A percentile compares a stretch with the other conserved stretches of the same genome.
Evolutionary conservation across 257 asterid species (phyloP).

Genomic region (Salvia hispanica): DNA sequence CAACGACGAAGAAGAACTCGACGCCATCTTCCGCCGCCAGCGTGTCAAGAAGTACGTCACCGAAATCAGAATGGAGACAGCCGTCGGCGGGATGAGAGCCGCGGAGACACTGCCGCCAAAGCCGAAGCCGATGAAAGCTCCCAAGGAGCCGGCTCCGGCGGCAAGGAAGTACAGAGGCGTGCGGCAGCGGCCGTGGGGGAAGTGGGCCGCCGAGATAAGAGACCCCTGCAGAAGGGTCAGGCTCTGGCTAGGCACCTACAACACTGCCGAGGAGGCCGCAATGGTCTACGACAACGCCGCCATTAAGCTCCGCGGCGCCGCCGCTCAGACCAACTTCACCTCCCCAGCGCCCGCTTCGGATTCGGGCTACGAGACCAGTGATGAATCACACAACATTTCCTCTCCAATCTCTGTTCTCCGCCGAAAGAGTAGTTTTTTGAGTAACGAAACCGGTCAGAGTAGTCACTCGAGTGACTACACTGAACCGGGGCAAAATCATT

Average conservation of each 20-base stretch:
- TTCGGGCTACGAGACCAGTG: constrained; percentile 68
- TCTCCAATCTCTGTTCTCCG: constrained; percentile 64
- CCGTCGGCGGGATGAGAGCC: constrained; percentile 28
- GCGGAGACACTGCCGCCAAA: constrained; percentile 22
- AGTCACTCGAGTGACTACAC: constrained; percentile 33
- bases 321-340: constrained; percentile 55
- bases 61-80: constrained; percentile 58
- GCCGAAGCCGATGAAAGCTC: constrained; percentile 43
- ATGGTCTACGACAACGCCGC: constrained; percentile 79
- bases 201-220: constrained; percentile 74
- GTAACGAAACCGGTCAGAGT: constrained; percentile 36
- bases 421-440: constrained; percentile 27
- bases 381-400: constrained; percentile 48
- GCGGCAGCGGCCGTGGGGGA: constrained; percentile 73
- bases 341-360: constrained; percentile 34
- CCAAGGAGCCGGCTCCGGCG: constrained; percentile 4
- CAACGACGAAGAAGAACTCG: constrained; percentile 55
- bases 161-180: constrained; percentile 62
- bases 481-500: constrained; percentile 31
- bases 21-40: constrained; percentile 46
- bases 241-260: constrained; percentile 71
- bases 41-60: constrained; percentile 63
- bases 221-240: constrained; percentile 54
- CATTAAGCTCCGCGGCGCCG: constrained; percentile 60
- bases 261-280: constrained; percentile 73